These are phyloP conservation scores for Dactylellina cionopaga DNA, from an alignment of 2,329 filamentous ascomycete genomes.

Conservation along the genomic window DNA sequence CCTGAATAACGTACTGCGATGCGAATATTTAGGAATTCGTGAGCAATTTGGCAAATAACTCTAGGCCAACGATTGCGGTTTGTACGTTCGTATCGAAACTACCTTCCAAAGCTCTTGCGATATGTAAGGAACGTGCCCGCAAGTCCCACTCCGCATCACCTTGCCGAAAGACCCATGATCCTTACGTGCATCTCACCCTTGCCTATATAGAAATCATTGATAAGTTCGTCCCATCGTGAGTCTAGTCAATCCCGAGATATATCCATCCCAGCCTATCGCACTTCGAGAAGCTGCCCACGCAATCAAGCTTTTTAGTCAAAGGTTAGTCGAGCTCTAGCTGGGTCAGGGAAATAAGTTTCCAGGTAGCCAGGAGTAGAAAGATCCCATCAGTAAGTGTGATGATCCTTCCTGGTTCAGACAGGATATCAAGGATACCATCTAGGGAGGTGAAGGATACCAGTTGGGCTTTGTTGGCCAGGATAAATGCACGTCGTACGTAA, in stretches of 20 bases:
- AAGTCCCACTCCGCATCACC: constrained; percentile 2
- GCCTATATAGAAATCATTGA: not conserved
- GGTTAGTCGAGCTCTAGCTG: not conserved
- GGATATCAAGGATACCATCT: constrained; percentile 27
- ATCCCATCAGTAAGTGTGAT: constrained; percentile 4
- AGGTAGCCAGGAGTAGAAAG: constrained; percentile 4
- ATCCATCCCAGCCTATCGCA: constrained; percentile 22
- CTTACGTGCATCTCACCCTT: constrained; percentile 1
- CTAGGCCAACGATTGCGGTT: no score
- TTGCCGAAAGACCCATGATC: constrained; percentile 22
- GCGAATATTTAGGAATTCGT: no score
- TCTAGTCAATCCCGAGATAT: constrained; percentile 12
- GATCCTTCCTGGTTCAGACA: constrained; percentile 50
- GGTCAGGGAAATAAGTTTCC: not conserved
- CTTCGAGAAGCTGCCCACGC: constrained; percentile 45
- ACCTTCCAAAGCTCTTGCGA: no score
- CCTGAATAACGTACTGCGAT: no score
- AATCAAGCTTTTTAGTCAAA: constrained; percentile 48
- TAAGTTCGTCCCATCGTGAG: constrained; percentile 46
- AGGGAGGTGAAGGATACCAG: constrained; percentile 17
- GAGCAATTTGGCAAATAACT: no score
- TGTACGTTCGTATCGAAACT: no score
- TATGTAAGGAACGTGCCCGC: not conserved
- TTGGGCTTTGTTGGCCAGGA: constrained; percentile 5
- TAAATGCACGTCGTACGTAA: constrained; percentile 42